phyloP scores from a whole-genome alignment of 129 eudicot genomes.

The Rutidosis leptorrhynchoides region DNA sequence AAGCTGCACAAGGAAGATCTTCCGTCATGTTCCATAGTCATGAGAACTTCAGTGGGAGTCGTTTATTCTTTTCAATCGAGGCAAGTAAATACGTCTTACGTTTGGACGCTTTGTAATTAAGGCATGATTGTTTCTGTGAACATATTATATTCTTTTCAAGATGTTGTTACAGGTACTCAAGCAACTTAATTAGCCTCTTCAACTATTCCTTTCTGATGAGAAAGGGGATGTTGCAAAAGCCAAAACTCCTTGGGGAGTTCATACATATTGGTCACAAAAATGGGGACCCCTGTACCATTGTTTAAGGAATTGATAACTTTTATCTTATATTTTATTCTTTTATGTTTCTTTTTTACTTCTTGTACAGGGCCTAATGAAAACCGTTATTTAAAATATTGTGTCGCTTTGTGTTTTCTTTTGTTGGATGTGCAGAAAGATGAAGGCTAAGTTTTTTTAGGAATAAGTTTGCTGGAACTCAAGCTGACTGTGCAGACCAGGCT shows the following conservation, averaged over 20 bases:
- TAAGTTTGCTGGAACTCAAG: constrained; percentile 98
- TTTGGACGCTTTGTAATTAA: background rate
- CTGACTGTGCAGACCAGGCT: constrained; percentile 91
- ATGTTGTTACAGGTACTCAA: constrained; percentile 63
- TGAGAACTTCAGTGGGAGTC: constrained; percentile 85
- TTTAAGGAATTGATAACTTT: constrained; percentile 76
- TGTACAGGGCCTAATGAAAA: constrained; percentile 5
- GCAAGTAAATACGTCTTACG: constrained; percentile 33
- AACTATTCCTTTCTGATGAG: constrained; percentile 69
- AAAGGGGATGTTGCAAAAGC: constrained; percentile 65
- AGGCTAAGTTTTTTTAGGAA: constrained; percentile 57
- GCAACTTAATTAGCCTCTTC: constrained; percentile 72
- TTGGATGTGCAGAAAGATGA: constrained; percentile 65
- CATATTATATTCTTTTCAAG: background rate
- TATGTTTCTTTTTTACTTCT: constrained; percentile 13
- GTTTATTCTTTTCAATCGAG: constrained; percentile 79
- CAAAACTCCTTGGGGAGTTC: constrained; percentile 78
- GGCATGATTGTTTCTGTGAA: background rate
- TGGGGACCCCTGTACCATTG: constrained; percentile 93
- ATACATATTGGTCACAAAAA: constrained; percentile 72
- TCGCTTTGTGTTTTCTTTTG: background rate
- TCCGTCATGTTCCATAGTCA: constrained; percentile 74
- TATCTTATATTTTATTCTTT: constrained; percentile 3
- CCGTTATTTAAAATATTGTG: constrained; percentile 2
- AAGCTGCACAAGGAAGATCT: constrained; percentile 84